phyloP scores from a whole-genome alignment of 208 protist species.

The Acanthamoeba rhysodes region DNA sequence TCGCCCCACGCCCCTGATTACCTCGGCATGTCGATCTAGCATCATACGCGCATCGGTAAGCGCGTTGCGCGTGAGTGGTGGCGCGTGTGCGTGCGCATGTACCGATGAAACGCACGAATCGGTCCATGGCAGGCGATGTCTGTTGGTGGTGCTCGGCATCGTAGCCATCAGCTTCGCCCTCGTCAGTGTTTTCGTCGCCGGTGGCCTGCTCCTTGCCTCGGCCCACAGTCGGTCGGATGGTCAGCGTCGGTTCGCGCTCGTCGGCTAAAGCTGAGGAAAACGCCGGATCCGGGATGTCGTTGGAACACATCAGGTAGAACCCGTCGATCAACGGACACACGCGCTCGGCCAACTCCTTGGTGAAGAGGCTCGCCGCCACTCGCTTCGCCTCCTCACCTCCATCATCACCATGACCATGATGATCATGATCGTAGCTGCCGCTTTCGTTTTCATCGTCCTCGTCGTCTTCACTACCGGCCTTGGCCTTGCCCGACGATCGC shows the following conservation, averaged over 20 bases:
- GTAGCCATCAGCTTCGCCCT: not conserved
- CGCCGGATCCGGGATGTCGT: slow-evolving; percentile 5
- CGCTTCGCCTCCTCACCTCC: not conserved
- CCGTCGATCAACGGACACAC: slow-evolving; percentile 52
- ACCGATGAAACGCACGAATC: slow-evolving; percentile 37
- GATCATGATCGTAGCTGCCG: not conserved
- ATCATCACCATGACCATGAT: not conserved
- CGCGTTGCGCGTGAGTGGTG: too few relatives aligned
- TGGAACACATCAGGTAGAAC: slow-evolving; percentile 17
- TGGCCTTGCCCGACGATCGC: not conserved
- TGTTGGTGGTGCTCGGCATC: not conserved
- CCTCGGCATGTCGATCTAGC: slow-evolving; percentile 32
- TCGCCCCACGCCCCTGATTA: not conserved
- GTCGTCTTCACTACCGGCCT: not conserved
- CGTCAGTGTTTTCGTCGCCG: not conserved
- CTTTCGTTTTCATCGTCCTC: not conserved
- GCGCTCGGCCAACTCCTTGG: slow-evolving; percentile 39
- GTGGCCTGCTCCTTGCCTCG: not conserved
- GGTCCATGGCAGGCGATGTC: not conserved
- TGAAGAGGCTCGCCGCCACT: not conserved
- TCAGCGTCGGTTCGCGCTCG: not conserved
- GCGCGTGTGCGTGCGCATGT: not conserved
- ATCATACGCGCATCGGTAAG: not conserved
- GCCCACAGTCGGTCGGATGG: not conserved
- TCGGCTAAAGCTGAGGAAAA: not conserved